Conservation (phyloP, 148 eudicot species). For the Cornus kousa region DNA sequence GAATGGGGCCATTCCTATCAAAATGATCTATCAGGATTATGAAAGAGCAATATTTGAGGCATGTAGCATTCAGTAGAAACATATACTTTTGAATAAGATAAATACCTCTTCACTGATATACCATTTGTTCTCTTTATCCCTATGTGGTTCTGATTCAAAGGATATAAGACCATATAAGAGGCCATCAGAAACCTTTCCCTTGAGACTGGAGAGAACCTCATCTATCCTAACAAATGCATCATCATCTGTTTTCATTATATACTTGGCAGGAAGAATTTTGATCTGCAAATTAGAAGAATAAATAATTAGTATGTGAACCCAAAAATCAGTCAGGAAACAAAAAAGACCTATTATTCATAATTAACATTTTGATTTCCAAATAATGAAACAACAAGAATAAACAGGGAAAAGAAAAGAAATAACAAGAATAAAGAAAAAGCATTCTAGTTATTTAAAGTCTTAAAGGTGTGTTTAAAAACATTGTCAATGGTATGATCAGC, state of each 20-base stretch:
- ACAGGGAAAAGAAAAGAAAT: too few species aligned
- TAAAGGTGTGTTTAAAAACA: not conserved
- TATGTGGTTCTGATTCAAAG: conserved; percentile 72
- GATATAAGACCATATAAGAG: conserved; percentile 79
- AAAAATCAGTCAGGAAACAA: not conserved
- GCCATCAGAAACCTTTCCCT: conserved; percentile 56
- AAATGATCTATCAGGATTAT: conserved; percentile 9
- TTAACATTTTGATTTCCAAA: too few species aligned
- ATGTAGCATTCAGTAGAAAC: conserved; percentile 1
- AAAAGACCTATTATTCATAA: not conserved
- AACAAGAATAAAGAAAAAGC: too few species aligned
- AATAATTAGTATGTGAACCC: not conserved
- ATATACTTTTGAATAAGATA: not conserved
- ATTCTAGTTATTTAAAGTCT: not conserved
- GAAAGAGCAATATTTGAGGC: not conserved
- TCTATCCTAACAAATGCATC: conserved; percentile 92
- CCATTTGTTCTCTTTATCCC: conserved; percentile 88
- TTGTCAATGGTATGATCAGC: not conserved
- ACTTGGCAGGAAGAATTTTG: conserved; percentile 73
- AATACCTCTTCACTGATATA: conserved; percentile 73
- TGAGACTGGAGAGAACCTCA: conserved; percentile 74
- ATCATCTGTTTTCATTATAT: conserved; percentile 90
- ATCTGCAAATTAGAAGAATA: conserved; percentile 50
- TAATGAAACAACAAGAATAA: not conserved
- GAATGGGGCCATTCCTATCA: conserved; percentile 83